Percentiles rank a stretch among this genome's conserved stretches.
Conservation (phyloP, 306 rosid genomes). For the Dalbergia cultrata region DNA sequence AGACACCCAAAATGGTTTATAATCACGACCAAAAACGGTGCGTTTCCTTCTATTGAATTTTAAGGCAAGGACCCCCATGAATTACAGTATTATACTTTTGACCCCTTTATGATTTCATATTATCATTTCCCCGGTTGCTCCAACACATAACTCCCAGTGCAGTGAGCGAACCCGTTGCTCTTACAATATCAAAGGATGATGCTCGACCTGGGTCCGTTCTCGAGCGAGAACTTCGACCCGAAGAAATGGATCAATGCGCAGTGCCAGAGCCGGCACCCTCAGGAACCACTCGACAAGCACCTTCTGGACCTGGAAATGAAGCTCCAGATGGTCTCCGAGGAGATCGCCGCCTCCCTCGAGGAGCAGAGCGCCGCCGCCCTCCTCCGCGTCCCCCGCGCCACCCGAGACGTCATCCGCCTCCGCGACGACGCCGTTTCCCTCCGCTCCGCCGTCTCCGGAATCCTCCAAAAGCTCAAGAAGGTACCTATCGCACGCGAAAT, state of each 20-base stretch:
- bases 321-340: slow-evolving; percentile 95
- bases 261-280: slow-evolving; percentile 85
- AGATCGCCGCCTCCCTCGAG: slow-evolving; percentile 92
- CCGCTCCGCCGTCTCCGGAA: slow-evolving; percentile 83
- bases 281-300: slow-evolving; percentile 85
- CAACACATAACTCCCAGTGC: slow-evolving; percentile 28
- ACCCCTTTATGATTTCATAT: background rate
- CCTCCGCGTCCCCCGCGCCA: slow-evolving; percentile 95
- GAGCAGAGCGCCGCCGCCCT: slow-evolving; percentile 91
- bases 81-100: slow-evolving; percentile 10
- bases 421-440: slow-evolving; percentile 94
- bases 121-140: background rate
- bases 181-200: slow-evolving; percentile 48
- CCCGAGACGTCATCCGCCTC: slow-evolving; percentile 90
- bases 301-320: slow-evolving; percentile 90
- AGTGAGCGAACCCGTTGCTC: slow-evolving; percentile 11
- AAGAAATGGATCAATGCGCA: slow-evolving; percentile 98
- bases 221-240: slow-evolving; percentile 81
- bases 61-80: background rate
- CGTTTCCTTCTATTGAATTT: slow-evolving; percentile 5
- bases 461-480: slow-evolving; percentile 94
- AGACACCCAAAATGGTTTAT: no score
- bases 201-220: slow-evolving; percentile 96
- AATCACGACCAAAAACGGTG: background rate
- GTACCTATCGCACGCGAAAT: slow-evolving; percentile 41